A percentile compares a stretch with the other conserved stretches of the same genome.
Conservation (phyloP, 371 early-diverging fungal species). For the Mortierella sp. region DNA sequence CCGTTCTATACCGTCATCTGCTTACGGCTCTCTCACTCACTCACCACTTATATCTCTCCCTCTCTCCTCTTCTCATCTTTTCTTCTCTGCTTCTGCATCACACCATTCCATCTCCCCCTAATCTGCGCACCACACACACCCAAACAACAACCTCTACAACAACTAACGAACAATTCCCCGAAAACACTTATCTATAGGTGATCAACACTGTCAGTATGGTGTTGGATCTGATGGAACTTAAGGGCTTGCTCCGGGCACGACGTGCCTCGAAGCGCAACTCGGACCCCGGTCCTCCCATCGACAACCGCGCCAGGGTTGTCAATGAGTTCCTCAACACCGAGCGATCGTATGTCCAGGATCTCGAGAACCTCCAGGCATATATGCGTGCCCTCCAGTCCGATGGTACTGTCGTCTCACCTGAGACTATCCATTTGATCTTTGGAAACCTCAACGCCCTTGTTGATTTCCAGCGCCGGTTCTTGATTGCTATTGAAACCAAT, state of each 20-base stretch:
- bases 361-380: constrained; percentile 87
- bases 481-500: constrained; percentile 92
- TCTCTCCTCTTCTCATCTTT: not conserved
- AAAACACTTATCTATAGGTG: constrained; percentile 38
- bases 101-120: constrained; percentile 3
- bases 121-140: not conserved
- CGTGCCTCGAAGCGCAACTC: constrained; percentile 63
- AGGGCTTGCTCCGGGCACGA: constrained; percentile 70
- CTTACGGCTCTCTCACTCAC: not conserved
- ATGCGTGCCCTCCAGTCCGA: constrained; percentile 67
- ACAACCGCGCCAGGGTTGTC: constrained; percentile 88
- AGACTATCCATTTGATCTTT: constrained; percentile 87
- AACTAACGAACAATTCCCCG: constrained; percentile 15
- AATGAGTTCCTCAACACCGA: constrained; percentile 94
- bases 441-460: constrained; percentile 93
- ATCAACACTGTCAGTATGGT: constrained; percentile 79
- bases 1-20: not conserved
- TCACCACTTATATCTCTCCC: not conserved
- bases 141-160: not conserved
- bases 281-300: constrained; percentile 74
- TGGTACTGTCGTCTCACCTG: constrained; percentile 64
- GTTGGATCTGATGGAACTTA: constrained; percentile 76
- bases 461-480: constrained; percentile 96
- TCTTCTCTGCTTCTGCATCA: not conserved
- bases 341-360: constrained; percentile 89